Percentiles rank a stretch among this genome's conserved stretches.
These are phyloP conservation scores for Colletotrichum abscissum DNA, from an alignment of 2,329 filamentous ascomycete species.

Conservation along the genomic window DNA sequence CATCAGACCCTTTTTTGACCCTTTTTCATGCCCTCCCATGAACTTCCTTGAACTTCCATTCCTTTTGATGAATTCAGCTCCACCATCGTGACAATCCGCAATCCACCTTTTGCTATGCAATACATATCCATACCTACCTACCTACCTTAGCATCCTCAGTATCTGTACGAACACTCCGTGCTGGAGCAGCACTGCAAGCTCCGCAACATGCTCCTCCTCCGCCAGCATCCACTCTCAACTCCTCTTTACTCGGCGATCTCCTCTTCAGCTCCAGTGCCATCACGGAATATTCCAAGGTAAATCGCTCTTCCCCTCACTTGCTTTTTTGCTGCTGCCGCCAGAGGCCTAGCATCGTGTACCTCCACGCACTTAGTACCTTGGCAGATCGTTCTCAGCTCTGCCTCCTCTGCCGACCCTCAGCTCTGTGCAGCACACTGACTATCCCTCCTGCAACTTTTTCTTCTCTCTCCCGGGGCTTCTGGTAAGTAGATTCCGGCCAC, in stretches of 20 bases:
- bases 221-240: not conserved
- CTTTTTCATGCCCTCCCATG: not conserved
- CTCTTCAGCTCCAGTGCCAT: conserved; percentile 6
- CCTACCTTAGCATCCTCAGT: no score
- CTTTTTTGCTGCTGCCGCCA: not conserved
- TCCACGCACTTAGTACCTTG: not conserved
- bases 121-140: not conserved
- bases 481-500: not conserved
- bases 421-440: no score
- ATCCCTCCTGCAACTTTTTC: no score
- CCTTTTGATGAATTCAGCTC: not conserved
- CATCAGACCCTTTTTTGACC: conserved; percentile 19
- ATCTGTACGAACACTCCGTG: no score
- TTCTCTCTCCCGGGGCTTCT: no score
- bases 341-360: not conserved
- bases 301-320: not conserved
- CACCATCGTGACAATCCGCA: conserved; percentile 8
- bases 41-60: not conserved
- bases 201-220: not conserved
- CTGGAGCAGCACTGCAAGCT: not conserved
- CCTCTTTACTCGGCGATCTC: not conserved
- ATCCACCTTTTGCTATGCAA: not conserved
- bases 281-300: not conserved
- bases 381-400: not conserved
- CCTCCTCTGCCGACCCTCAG: not conserved